Evolutionary conservation across 169 alveolate genomes (phyloP), one percentile per base, ranked within the genome.

Genomic region (Cyclospora cayetanensis): DNA sequence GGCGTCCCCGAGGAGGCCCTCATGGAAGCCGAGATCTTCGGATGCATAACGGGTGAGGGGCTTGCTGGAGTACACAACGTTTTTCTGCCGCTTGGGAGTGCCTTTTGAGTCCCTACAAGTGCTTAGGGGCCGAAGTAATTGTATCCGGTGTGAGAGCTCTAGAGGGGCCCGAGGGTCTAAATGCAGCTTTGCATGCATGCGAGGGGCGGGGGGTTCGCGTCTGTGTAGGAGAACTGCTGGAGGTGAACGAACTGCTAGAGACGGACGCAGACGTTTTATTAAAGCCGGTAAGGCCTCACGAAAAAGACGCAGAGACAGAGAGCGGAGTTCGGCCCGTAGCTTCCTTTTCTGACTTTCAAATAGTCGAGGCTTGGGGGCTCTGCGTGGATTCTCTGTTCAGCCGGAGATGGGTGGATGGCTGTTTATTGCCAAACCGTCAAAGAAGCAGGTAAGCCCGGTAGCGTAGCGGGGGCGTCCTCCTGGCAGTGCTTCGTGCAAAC

Each of bases 361-460:
- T 18, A 50, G 22, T n/a, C 12, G 2, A 0, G 27, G 22, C 63
- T 2, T 50, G 63, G 63, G 2, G 63, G 12, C 27, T 50, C 63
- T 50, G 27, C 63, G 12, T 18, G 12, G 22, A 50, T 50, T 18
- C 63, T 50, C 12, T n/a, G 63, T n/a, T 29, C 74, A 60, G 74
- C 74, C 74, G 9, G 74, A 60, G 31, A 20, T 11, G 31, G 74
- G 74, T 35, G 74, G 74, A 27, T 60, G 74, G 74, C 74, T 60
- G 0, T 60, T 60, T 25, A 60, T 60, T 60, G 74, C 74, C 37
- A 60, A 60, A 35, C 74, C 74, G 31, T 29, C 74, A 11, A 60
- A 60, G 37, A 18, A 25, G 25, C 74, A 60, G 74, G 74, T 35
- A 25, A 60, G 74, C 74, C 31, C 15, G 12, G 63, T n/a, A n/a